phyloP scores from a whole-genome alignment of 164 flowering plant genomes.

The Litsea cubeba region DNA sequence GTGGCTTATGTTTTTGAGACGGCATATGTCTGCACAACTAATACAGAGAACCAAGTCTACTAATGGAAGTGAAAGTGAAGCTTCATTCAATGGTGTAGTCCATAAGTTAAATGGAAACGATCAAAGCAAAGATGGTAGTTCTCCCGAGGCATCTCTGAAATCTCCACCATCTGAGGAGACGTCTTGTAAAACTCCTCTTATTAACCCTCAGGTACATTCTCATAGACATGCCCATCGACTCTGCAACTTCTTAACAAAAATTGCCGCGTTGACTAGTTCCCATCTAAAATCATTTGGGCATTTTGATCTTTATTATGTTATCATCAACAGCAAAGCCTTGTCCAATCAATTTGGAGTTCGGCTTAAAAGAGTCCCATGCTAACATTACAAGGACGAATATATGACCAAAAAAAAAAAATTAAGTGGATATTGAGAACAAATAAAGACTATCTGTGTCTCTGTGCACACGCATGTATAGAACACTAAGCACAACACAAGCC shows the following conservation, averaged over 20 bases:
- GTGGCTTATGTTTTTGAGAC: background rate
- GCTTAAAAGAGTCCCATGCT: no score
- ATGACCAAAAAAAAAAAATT: no score
- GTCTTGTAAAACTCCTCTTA: constrained; percentile 17
- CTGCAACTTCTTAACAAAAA: background rate
- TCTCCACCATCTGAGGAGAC: constrained; percentile 33
- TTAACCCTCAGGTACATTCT: constrained; percentile 47
- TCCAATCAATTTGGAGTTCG: no score
- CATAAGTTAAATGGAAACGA: constrained; percentile 56
- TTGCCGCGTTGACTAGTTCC: no score
- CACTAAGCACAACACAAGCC: no score
- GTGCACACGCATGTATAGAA: no score
- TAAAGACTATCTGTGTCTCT: no score
- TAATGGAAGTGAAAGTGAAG: constrained; percentile 48
- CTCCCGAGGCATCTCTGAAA: constrained; percentile 42
- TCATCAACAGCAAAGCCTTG: no score
- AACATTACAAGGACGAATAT: no score
- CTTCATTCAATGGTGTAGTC: constrained; percentile 16
- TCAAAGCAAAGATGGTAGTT: constrained; percentile 30
- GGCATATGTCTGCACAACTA: background rate
- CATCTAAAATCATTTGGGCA: background rate
- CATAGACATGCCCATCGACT: background rate
- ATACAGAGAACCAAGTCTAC: constrained; percentile 61
- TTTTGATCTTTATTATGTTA: background rate
- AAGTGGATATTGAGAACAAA: no score